Percentiles rank a stretch among this genome's conserved stretches.
Conservation (phyloP, 2,329 filamentous ascomycete genomes). For the Cladobotryum protrusum region DNA sequence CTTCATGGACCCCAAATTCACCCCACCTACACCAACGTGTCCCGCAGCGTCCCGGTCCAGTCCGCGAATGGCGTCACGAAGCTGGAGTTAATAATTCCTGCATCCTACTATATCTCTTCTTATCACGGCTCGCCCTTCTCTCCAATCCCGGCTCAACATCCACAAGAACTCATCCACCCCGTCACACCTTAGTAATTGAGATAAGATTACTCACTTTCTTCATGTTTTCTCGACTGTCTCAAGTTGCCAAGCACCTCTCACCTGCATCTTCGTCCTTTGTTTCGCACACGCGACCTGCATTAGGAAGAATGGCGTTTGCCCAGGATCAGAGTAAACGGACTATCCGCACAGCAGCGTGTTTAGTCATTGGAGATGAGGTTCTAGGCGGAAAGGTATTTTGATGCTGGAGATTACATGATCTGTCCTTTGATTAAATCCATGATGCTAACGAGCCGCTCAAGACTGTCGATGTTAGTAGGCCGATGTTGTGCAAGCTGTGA, state of each 20-base stretch:
- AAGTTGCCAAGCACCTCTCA: conserved; percentile 64
- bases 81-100: neutral
- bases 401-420: neutral
- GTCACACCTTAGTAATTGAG: neutral
- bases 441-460: conserved; percentile 10
- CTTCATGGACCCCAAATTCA: too few relatives aligned
- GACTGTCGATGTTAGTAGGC: conserved; percentile 31
- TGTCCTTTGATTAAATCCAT: neutral
- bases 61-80: neutral
- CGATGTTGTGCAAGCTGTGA: neutral
- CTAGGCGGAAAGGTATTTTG: conserved; percentile 77
- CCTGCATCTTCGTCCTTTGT: conserved; percentile 26
- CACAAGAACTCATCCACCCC: neutral
- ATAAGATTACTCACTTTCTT: neutral
- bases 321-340: conserved; percentile 53
- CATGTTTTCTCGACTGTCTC: conserved; percentile 74
- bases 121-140: too few relatives aligned
- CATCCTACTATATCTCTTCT: neutral
- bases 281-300: conserved; percentile 19
- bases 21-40: neutral
- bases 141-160: neutral
- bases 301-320: conserved; percentile 34
- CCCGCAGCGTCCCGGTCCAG: neutral
- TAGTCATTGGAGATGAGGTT: conserved; percentile 97
- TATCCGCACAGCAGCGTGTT: conserved; percentile 83